A percentile compares a stretch with the other conserved stretches of the same genome.
These are phyloP conservation scores for Secale cereale DNA, from an alignment of 176 grass and related monocot species.

Conservation along the genomic window DNA sequence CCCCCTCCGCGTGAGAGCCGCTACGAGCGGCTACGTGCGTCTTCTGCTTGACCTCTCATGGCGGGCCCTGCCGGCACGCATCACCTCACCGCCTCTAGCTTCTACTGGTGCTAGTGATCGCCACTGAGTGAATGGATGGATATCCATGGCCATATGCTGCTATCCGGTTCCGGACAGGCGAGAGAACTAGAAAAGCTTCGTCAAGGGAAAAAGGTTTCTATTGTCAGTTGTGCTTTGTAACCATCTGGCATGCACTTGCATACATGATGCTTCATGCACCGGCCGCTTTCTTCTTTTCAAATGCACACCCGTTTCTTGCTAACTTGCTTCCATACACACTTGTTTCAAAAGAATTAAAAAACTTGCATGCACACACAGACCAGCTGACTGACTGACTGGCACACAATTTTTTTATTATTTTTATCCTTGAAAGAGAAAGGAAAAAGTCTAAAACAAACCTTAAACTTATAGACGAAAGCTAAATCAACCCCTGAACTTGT, in stretches of 20 bases:
- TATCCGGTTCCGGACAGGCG: not conserved
- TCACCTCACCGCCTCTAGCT: not conserved
- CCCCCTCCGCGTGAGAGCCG: constrained; percentile 19
- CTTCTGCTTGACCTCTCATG: not conserved
- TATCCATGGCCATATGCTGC: not conserved
- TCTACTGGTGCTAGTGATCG: not conserved
- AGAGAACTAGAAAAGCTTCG: not conserved
- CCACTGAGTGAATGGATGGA: not conserved
- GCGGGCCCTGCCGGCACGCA: not conserved
- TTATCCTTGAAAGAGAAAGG: no score
- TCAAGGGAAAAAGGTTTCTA: not conserved
- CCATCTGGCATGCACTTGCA: not conserved
- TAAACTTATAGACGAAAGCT: no score
- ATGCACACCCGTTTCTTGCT: no score
- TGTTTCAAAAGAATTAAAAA: no score
- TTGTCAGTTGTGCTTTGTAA: constrained; percentile 14
- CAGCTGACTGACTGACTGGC: not conserved
- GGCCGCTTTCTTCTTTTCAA: not conserved
- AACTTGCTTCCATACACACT: no score
- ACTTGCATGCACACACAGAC: not conserved
- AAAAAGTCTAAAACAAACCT: no score
- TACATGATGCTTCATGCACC: not conserved
- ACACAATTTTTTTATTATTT: no score
- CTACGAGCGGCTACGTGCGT: not conserved
- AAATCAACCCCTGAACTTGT: no score